Conservation (phyloP, 2,329 filamentous ascomycete genomes). For the Diplodia scrobiculata region DNA sequence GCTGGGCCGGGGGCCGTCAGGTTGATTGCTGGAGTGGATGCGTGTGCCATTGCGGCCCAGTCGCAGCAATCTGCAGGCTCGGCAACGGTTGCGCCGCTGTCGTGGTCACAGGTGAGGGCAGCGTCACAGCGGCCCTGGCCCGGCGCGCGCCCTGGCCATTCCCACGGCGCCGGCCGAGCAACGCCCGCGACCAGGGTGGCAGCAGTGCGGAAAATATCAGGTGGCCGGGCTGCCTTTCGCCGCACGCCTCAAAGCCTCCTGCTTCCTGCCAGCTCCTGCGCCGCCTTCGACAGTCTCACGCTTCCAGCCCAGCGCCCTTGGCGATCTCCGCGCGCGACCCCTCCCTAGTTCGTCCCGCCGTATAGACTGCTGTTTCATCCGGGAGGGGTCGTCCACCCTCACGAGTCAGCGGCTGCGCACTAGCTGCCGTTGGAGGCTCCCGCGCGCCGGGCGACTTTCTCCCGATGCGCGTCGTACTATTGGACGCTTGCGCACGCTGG, state of each 20-base stretch:
- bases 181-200: not conserved
- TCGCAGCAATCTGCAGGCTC: not conserved
- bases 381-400: constrained; percentile 7
- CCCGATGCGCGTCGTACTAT: not conserved
- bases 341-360: not conserved
- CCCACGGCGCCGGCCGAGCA: not conserved
- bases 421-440: constrained; percentile 15
- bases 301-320: not conserved
- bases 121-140: not conserved
- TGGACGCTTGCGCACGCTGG: not conserved
- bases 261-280: not conserved
- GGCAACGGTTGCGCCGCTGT: constrained; percentile 9
- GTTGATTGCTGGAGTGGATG: constrained; percentile 11
- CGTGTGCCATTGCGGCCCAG: constrained; percentile 7
- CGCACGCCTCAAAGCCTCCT: not conserved
- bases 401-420: constrained; percentile 18
- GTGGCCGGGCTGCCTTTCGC: not conserved
- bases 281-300: not conserved
- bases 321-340: constrained; percentile 4
- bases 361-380: constrained; percentile 19
- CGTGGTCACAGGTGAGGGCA: not conserved
- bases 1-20: constrained; percentile 5
- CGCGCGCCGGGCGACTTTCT: constrained; percentile 3
- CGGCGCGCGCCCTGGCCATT: not conserved
- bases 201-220: not conserved